Evolutionary conservation across 2,329 filamentous ascomycete genomes (phyloP).

Genomic region (Helotiales sp.): DNA sequence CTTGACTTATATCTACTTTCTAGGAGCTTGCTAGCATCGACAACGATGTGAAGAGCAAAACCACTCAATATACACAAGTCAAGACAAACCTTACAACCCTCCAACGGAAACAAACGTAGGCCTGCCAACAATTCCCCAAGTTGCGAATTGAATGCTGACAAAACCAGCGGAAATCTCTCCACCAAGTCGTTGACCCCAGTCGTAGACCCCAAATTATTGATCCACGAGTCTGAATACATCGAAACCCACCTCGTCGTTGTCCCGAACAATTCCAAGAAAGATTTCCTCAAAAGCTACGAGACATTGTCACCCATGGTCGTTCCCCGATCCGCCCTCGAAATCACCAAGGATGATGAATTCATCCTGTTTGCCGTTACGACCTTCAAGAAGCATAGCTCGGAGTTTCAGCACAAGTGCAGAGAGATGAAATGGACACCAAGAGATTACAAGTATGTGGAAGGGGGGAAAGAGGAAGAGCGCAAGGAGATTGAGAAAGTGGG

Average conservation of each 20-base stretch:
- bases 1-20: background rate
- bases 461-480: constrained; percentile 86
- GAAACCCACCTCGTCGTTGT: constrained; percentile 95
- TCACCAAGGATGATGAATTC: constrained; percentile 89
- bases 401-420: constrained; percentile 90
- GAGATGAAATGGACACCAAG: constrained; percentile 94
- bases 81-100: constrained; percentile 83
- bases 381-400: constrained; percentile 87
- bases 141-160: constrained; percentile 22
- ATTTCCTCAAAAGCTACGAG: constrained; percentile 90
- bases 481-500: constrained; percentile 82
- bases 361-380: constrained; percentile 85
- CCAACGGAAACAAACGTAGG: constrained; percentile 86
- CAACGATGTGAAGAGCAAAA: constrained; percentile 94
- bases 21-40: constrained; percentile 91
- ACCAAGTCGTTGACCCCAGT: constrained; percentile 93
- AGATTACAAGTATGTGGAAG: constrained; percentile 91
- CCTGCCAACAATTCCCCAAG: background rate
- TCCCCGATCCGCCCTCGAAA: constrained; percentile 79
- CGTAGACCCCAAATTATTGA: constrained; percentile 77
- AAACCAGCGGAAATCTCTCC: constrained; percentile 79
- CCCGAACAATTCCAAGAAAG: constrained; percentile 78
- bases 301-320: constrained; percentile 90
- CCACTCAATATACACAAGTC: constrained; percentile 90
- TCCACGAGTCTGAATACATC: constrained; percentile 93